Conservation (phyloP, 208 protist genomes). For the Leptomonas pyrrhocoris region DNA sequence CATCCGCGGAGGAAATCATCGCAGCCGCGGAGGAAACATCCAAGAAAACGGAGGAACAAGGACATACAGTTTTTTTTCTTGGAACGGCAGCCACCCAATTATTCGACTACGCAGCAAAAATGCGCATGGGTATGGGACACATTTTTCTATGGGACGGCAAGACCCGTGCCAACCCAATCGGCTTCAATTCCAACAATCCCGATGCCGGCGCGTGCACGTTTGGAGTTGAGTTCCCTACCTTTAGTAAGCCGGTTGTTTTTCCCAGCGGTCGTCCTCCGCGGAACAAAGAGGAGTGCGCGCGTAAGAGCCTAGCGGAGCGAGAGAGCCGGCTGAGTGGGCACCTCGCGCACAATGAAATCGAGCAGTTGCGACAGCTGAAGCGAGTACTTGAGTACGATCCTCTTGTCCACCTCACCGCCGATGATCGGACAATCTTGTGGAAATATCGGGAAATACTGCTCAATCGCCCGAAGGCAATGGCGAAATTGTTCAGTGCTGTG, state of each 20-base stretch:
- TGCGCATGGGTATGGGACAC: conserved; percentile 37
- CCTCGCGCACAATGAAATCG: conserved; percentile 49
- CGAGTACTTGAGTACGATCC: conserved; percentile 62
- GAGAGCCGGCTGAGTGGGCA: conserved; percentile 28
- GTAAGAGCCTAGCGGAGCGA: conserved; percentile 17
- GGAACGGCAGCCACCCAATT: conserved; percentile 53
- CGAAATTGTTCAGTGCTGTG: conserved; percentile 78
- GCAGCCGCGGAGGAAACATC: conserved; percentile 29
- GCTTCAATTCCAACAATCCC: conserved; percentile 39
- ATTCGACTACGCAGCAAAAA: conserved; percentile 51
- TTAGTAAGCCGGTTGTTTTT: conserved; percentile 54
- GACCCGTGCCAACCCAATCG: conserved; percentile 43
- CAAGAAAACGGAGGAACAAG: conserved; percentile 50
- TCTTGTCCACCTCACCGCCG: conserved; percentile 50
- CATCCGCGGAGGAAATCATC: conserved; percentile 37
- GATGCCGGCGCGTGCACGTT: conserved; percentile 38
- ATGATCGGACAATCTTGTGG: conserved; percentile 79
- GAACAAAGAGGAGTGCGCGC: conserved; percentile 29
- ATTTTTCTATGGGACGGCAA: conserved; percentile 53
- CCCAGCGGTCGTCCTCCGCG: conserved; percentile 48
- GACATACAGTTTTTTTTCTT: conserved; percentile 39
- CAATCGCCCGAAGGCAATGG: conserved; percentile 55
- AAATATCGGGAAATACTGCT: conserved; percentile 63
- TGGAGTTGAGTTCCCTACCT: conserved; percentile 48
- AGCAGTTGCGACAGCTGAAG: conserved; percentile 64